Percentiles rank a stretch among this genome's conserved stretches.
Evolutionary conservation across 2,329 filamentous ascomycete species (phyloP).

Genomic region (Talaromyces sp.): DNA sequence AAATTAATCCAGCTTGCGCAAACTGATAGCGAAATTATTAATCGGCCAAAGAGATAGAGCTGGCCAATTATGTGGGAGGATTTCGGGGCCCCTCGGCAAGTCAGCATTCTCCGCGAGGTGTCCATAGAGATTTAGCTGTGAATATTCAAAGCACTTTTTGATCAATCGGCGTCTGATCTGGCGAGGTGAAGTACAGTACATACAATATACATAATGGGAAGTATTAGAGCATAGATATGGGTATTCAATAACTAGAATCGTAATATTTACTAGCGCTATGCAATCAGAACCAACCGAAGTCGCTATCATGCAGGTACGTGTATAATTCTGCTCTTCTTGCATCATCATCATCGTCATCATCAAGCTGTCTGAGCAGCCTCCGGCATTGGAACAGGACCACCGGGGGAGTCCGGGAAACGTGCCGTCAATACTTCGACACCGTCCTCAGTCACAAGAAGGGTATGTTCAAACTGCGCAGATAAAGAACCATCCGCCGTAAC

Average conservation of each 20-base stretch:
- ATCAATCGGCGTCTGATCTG: too few species aligned
- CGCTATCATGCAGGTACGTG: slow-evolving; percentile 1
- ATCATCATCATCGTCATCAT: background rate
- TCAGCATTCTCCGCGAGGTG: slow-evolving; percentile 6
- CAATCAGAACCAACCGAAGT: slow-evolving; percentile 4
- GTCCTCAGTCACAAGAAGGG: slow-evolving; percentile 75
- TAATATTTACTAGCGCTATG: slow-evolving; percentile 10
- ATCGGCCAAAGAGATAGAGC: background rate
- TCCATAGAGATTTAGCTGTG: background rate
- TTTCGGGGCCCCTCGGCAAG: background rate
- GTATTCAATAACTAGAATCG: background rate
- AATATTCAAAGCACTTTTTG: background rate
- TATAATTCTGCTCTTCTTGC: background rate
- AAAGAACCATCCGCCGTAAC: slow-evolving; percentile 83
- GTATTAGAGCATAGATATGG: background rate
- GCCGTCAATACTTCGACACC: slow-evolving; percentile 80
- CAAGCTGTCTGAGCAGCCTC: slow-evolving; percentile 15
- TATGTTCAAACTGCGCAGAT: slow-evolving; percentile 95
- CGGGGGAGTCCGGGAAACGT: slow-evolving; percentile 67
- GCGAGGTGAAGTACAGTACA: background rate
- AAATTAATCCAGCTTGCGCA: background rate
- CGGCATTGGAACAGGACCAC: slow-evolving; percentile 65
- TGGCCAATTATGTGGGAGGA: background rate
- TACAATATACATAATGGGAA: background rate
- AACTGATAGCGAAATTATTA: slow-evolving; percentile 8